phyloP scores from a whole-genome alignment of 768 basidiomycete genomes.

The Cystoderma amianthinum region DNA sequence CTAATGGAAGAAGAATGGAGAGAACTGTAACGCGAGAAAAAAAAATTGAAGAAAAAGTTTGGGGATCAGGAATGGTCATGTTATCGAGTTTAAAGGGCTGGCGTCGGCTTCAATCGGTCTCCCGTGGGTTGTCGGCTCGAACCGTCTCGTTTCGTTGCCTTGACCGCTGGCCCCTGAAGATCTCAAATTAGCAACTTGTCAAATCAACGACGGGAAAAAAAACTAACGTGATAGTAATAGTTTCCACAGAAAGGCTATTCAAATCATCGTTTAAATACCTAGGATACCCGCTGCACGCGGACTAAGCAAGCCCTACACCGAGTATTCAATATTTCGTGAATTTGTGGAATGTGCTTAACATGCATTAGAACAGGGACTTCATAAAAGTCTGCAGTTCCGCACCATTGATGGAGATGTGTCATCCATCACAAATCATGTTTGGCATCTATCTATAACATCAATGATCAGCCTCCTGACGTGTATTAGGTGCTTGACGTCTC shows the following conservation, averaged over 20 bases:
- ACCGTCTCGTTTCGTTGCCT: conserved; percentile 18
- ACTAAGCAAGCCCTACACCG: background rate
- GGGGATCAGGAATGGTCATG: background rate
- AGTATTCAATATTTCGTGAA: too few relatives aligned
- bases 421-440: too few relatives aligned
- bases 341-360: too few relatives aligned
- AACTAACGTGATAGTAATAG: too few relatives aligned
- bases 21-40: conserved; percentile 5
- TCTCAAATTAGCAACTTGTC: conserved; percentile 6
- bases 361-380: too few relatives aligned
- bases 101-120: background rate
- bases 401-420: too few relatives aligned
- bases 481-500: too few relatives aligned
- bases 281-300: background rate
- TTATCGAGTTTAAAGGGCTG: background rate
- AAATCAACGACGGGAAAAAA: too few relatives aligned
- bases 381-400: too few relatives aligned
- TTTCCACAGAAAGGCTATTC: too few relatives aligned
- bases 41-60: conserved; percentile 3
- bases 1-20: conserved; percentile 3
- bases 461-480: too few relatives aligned
- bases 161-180: conserved; percentile 6
- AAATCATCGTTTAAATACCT: background rate
- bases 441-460: too few relatives aligned
- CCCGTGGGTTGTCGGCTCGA: conserved; percentile 11